Evolutionary conservation across 768 basidiomycete genomes (phyloP).

Genomic region (Rhizopogon roseolus): DNA sequence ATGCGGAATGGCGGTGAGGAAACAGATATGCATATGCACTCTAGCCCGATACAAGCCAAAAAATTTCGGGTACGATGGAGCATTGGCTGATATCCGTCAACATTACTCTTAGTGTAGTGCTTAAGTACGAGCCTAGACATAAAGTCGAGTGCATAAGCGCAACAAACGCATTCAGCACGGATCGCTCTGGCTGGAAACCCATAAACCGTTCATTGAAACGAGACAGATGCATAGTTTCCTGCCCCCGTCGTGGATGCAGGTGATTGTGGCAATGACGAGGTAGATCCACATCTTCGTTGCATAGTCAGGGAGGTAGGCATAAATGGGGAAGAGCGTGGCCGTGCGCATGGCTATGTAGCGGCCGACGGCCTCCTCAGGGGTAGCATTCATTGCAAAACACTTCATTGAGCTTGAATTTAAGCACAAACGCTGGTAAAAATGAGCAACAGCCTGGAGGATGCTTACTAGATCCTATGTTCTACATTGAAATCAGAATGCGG

Average conservation of each 20-base stretch:
- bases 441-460: too few species aligned
- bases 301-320: too few species aligned
- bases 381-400: too few species aligned
- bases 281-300: too few species aligned
- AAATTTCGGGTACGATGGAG: slow-evolving; percentile 11
- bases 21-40: slow-evolving; percentile 28
- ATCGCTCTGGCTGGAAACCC: slow-evolving; percentile 17
- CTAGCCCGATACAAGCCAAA: slow-evolving; percentile 18
- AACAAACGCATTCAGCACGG: slow-evolving; percentile 25
- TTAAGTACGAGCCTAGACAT: slow-evolving; percentile 26
- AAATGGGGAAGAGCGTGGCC: too few species aligned
- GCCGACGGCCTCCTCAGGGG: too few species aligned
- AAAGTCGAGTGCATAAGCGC: slow-evolving; percentile 25
- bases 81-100: slow-evolving; percentile 5
- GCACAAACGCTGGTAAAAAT: too few species aligned
- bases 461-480: too few species aligned
- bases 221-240: slow-evolving; percentile 12
- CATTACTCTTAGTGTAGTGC: slow-evolving; percentile 16
- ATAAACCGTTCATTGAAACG: slow-evolving; percentile 27
- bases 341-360: too few species aligned
- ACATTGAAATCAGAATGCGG: too few species aligned
- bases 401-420: too few species aligned
- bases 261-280: too few species aligned
- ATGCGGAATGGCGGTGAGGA: slow-evolving; percentile 22
- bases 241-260: slow-evolving; percentile 1